A percentile compares a stretch with the other conserved stretches of the same genome.
These are phyloP conservation scores for Vicia faba DNA, from an alignment of 306 rosid genomes.

Conservation along the genomic window DNA sequence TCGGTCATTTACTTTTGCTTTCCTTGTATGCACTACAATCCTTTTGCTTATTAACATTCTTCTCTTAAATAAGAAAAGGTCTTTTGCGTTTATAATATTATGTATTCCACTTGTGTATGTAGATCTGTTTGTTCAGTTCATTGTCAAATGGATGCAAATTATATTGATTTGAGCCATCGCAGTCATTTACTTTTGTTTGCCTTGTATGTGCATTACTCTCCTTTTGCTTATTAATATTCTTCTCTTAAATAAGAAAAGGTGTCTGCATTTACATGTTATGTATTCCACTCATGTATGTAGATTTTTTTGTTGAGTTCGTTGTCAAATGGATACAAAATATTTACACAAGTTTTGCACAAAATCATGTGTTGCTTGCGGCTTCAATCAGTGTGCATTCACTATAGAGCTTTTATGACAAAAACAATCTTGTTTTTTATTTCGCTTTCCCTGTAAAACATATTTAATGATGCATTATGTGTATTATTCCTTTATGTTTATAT, in stretches of 20 bases:
- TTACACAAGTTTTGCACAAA: constrained; percentile 16
- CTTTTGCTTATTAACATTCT: constrained; percentile 8
- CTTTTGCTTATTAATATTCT: constrained; percentile 9
- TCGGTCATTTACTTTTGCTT: constrained; percentile 23
- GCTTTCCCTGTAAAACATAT: constrained; percentile 6
- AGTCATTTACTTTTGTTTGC: constrained; percentile 4
- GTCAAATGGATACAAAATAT: constrained; percentile 14
- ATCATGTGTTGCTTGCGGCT: background rate
- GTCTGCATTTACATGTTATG: constrained; percentile 11
- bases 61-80: constrained; percentile 7
- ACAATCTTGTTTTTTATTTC: constrained; percentile 15
- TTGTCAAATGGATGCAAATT: too few relatives aligned
- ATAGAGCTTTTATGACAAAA: constrained; percentile 33
- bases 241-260: constrained; percentile 5
- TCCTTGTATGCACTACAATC: constrained; percentile 12
- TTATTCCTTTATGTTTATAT: constrained; percentile 24
- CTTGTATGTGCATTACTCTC: constrained; percentile 7
- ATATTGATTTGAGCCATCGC: too few relatives aligned
- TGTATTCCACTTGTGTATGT: background rate
- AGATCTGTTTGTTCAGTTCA: too few relatives aligned
- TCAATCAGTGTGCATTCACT: constrained; percentile 15
- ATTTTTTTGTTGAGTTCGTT: constrained; percentile 25
- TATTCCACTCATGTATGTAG: constrained; percentile 3
- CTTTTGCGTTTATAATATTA: constrained; percentile 14
- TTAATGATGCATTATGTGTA: constrained; percentile 31